Percentiles rank a stretch among this genome's conserved stretches.
Conservation (phyloP, 192 early-diverging fungal genomes). For the Geranomyces michiganensis region DNA sequence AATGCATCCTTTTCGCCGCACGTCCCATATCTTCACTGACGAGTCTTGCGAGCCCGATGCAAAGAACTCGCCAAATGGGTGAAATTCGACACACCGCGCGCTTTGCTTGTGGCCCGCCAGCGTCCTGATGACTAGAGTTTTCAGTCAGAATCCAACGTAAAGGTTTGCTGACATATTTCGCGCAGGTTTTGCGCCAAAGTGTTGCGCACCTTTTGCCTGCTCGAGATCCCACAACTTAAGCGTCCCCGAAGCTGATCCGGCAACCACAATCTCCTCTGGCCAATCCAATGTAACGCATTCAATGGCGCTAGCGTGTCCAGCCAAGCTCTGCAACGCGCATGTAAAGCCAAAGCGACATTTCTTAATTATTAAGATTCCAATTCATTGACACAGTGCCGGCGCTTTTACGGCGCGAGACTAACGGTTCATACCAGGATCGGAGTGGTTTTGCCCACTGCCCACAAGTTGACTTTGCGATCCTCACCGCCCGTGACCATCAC, state of each 20-base stretch:
- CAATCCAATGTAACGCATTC: constrained; percentile 61
- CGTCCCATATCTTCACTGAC: constrained; percentile 66
- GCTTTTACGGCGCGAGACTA: too few relatives aligned
- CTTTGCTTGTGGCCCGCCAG: constrained; percentile 53
- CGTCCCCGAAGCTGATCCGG: constrained; percentile 51
- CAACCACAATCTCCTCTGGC: constrained; percentile 63
- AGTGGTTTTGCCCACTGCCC: constrained; percentile 56
- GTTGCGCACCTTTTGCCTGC: constrained; percentile 53
- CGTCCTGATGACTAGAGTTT: constrained; percentile 57
- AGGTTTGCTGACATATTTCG: not conserved
- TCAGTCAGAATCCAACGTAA: not conserved
- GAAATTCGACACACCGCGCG: constrained; percentile 58
- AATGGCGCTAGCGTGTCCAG: constrained; percentile 50
- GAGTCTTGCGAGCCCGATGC: constrained; percentile 60
- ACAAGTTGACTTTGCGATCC: constrained; percentile 59
- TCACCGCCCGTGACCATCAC: constrained; percentile 63
- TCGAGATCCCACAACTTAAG: constrained; percentile 69
- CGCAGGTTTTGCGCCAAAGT: not conserved
- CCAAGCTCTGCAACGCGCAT: constrained; percentile 38
- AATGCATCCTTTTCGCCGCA: constrained; percentile 62
- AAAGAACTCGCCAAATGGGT: constrained; percentile 72
- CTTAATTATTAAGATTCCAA: too few relatives aligned
- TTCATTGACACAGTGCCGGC: too few relatives aligned
- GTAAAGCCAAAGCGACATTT: not conserved
- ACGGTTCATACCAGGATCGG: constrained; percentile 53